Evolutionary conservation across 345 rosid species (phyloP), one percentile per base, ranked within the genome.

Genomic region (Syzygium grande): DNA sequence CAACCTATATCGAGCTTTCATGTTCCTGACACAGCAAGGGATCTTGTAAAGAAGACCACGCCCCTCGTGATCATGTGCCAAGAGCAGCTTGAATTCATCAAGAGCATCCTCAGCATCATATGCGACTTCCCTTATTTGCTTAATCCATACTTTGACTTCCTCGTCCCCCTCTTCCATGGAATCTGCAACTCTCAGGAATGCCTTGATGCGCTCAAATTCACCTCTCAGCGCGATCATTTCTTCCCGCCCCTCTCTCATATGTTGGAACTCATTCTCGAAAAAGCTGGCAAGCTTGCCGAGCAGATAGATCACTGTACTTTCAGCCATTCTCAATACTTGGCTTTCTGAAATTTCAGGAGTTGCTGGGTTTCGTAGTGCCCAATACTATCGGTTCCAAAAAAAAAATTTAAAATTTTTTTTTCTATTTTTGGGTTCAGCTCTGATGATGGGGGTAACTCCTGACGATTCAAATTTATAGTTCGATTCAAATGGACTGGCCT

Each of bases 61-160:
- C 61, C 61, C 52, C 1, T 84, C 88, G 77, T 89, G 89, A 27
- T 84, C 85, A 27, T 87, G 88, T 11, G 87, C 53, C 7, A 84
- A 85, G 84, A 87, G 90, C 59, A 87, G 91, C 65, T 58, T 38
- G 65, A 87, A 92, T 43, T 90, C 93, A 55, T 92, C 92, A 2
- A 92, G 77, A 83, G 80, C 86, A 86, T 92, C 93, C 61, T 92
- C 93, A 56, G 87, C 87, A 25, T 87, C 89, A 30, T 89, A 88
- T 77, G 92, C 92, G 38, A 87, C 87, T n/a, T 92, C 90, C 85
- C 91, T 87, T 23, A 90, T 61, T 84, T 90, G 91, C 87, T 89
- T 88, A 7, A 92, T 89, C 93, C 92, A 92, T 0, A 89, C 86
- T 51, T 85, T 92, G 52, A 91, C 87, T 6, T 80, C 88, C 21